Base-by-base conservation (phyloP, 805 yeast species). In the Candida maltosa region DNA sequence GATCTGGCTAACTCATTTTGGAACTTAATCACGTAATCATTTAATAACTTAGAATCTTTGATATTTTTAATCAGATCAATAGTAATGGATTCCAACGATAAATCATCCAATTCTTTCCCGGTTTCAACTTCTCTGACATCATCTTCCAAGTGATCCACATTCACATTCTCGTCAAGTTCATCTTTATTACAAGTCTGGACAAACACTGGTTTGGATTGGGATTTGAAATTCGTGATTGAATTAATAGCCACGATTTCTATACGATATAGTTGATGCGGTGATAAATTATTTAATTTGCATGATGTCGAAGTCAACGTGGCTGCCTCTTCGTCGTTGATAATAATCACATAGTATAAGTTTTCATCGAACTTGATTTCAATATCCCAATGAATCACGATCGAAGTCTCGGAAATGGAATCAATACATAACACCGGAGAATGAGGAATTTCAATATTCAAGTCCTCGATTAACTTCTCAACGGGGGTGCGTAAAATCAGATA, bases 321-420 rank as follows among this genome's bases (percentile, higher is more conserved):
- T 4, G 54, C 65, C 34, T 63, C 69, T 15, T 43, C 39, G 31
- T 58, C 56, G 36, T 67, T 66, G 28, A 67, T 54, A 24, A 62
- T 35, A 12, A 67, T 38, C 11, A 58, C 48, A 37, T 55, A 67
- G 41, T 55, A 52, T 32, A 67, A 40, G 35, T 46, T 53, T 35
- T 65, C 70, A 23, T 56, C 58, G 14, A 38, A 37, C 25, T 42
- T 42, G 9, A 45, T 37, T 38, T 58, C 58, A 16, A 63, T 52
- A 44, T 74, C 80, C 83, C 85, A 79, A 47, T 76, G 84, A 21
- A 79, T 39, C 17, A 65, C 67, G 25, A 76, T 70, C 18, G 73
- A 56, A 6, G 57, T 48, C 23, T 60, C 54, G 5, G 73, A 65
- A 31, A 79, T 69, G 44, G 70, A 67, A 46, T 77, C 83, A 5